A percentile compares a stretch with the other conserved stretches of the same genome.
phyloP scores from a whole-genome alignment of 495 filamentous ascomycete species.

The Mytilinidion resinicola region DNA sequence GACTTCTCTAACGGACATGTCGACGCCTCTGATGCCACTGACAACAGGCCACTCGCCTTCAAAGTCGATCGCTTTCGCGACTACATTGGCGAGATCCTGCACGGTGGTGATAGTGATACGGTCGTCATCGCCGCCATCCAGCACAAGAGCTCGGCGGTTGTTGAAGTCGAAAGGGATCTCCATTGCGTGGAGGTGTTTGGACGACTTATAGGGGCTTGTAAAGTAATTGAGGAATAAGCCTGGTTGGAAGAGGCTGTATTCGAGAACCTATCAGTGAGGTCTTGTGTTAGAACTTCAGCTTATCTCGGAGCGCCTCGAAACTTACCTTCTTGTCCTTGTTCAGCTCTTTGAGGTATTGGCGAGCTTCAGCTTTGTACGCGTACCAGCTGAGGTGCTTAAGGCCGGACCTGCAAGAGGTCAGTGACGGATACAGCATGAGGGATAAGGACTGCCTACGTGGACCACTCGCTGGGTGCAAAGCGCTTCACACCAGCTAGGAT shows the following conservation, averaged over 20 bases:
- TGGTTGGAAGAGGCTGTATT: constrained; percentile 54
- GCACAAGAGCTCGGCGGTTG: constrained; percentile 43
- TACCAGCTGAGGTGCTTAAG: constrained; percentile 38
- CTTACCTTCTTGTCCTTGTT: constrained; percentile 46
- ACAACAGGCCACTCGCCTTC: constrained; percentile 50
- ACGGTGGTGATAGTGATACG: constrained; percentile 44
- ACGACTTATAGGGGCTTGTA: constrained; percentile 43
- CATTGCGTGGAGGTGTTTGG: constrained; percentile 43
- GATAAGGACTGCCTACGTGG: background rate
- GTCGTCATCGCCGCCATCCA: constrained; percentile 44
- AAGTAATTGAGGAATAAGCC: constrained; percentile 52
- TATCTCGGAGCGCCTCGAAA: no score
- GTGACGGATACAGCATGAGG: no score
- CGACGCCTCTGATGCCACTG: constrained; percentile 49
- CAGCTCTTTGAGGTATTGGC: constrained; percentile 45
- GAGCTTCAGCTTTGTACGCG: constrained; percentile 42
- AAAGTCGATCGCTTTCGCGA: constrained; percentile 48
- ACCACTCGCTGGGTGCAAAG: constrained; percentile 35
- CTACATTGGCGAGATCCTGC: constrained; percentile 42
- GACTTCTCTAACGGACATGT: constrained; percentile 39
- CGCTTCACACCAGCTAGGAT: constrained; percentile 34
- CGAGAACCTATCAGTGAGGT: constrained; percentile 42
- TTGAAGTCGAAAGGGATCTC: constrained; percentile 43
- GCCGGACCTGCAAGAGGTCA: background rate
- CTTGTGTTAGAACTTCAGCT: no score